Conservation (phyloP, 2,329 filamentous ascomycete species). For the Colletotrichum destructivum region DNA sequence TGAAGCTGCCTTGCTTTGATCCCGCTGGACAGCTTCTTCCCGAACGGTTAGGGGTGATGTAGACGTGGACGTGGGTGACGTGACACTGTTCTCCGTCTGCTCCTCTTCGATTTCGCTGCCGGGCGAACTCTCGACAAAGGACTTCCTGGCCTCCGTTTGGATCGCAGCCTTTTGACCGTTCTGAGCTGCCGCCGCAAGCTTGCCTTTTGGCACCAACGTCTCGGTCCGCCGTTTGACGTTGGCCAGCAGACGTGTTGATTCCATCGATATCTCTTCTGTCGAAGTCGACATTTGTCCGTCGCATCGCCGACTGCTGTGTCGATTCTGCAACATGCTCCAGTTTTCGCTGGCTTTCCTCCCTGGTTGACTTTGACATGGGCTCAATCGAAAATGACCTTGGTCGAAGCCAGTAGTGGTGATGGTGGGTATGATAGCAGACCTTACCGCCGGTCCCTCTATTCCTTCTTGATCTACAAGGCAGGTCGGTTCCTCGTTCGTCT, state of each 20-base stretch:
- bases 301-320: slow-evolving; percentile 22
- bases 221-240: slow-evolving; percentile 14
- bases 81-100: slow-evolving; percentile 14
- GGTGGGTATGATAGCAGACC: slow-evolving; percentile 71
- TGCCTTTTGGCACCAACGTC: slow-evolving; percentile 7
- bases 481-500: not conserved
- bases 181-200: not conserved
- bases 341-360: slow-evolving; percentile 19
- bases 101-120: not conserved
- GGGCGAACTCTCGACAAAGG: slow-evolving; percentile 19
- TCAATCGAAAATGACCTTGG: slow-evolving; percentile 45
- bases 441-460: slow-evolving; percentile 36
- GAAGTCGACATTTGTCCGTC: slow-evolving; percentile 31
- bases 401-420: slow-evolving; percentile 74
- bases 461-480: not conserved
- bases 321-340: slow-evolving; percentile 31
- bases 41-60: slow-evolving; percentile 26
- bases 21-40: not conserved
- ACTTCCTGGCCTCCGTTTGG: slow-evolving; percentile 27
- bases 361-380: slow-evolving; percentile 4
- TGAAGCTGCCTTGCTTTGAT: not conserved
- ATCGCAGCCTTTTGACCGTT: slow-evolving; percentile 25
- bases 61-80: slow-evolving; percentile 39
- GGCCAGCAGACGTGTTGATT: slow-evolving; percentile 8
- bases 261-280: slow-evolving; percentile 25